A percentile compares a stretch with the other conserved stretches of the same genome.
These are phyloP conservation scores for Aspergillus sergii DNA, from an alignment of 2,329 filamentous ascomycete genomes.

Conservation along the genomic window DNA sequence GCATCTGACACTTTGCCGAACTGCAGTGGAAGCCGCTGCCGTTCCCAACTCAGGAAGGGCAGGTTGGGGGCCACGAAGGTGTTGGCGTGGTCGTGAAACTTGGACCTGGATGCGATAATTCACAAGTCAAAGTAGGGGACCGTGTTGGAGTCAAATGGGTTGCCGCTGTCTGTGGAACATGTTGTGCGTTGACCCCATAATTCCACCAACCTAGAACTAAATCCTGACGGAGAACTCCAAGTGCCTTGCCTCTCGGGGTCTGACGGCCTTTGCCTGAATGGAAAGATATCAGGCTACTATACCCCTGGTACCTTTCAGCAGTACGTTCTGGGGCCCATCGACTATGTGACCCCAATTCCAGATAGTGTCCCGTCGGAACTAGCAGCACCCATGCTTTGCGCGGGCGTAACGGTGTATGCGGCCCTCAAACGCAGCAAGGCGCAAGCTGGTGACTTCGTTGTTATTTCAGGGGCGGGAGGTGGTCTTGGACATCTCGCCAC, in stretches of 20 bases:
- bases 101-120: conserved; percentile 58
- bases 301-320: conserved; percentile 71
- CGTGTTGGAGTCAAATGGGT: conserved; percentile 72
- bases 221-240: background rate
- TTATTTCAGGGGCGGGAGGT: conserved; percentile 61
- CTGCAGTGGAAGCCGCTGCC: conserved; percentile 58
- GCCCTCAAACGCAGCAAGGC: conserved; percentile 63
- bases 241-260: conserved; percentile 56
- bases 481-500: conserved; percentile 64
- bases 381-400: conserved; percentile 69
- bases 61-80: conserved; percentile 70
- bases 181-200: conserved; percentile 22
- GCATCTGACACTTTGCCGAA: background rate
- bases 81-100: conserved; percentile 66
- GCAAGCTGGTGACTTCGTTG: conserved; percentile 60
- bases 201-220: background rate
- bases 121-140: conserved; percentile 64
- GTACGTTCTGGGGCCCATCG: conserved; percentile 64
- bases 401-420: conserved; percentile 66
- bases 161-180: conserved; percentile 56
- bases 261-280: conserved; percentile 57
- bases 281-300: conserved; percentile 66
- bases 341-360: conserved; percentile 70
- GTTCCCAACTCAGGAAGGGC: conserved; percentile 58
- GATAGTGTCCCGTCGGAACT: conserved; percentile 60